A percentile compares a stretch with the other conserved stretches of the same genome.
These are phyloP conservation scores for Diaporthe longicolla DNA, from an alignment of 2,329 filamentous ascomycete genomes.

Conservation along the genomic window DNA sequence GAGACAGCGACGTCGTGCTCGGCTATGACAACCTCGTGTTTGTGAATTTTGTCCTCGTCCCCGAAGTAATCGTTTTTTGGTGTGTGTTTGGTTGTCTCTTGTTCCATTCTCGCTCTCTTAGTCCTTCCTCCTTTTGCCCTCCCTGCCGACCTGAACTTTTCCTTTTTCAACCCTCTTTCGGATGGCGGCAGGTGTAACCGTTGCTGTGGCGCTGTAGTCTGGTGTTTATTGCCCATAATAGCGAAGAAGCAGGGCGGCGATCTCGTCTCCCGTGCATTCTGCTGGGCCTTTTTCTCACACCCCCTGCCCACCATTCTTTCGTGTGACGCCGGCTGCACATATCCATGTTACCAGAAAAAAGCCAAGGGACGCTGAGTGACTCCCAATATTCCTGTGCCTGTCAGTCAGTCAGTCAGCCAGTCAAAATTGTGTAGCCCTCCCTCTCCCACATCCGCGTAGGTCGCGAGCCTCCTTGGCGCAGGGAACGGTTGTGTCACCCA, in stretches of 20 bases:
- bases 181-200: conserved; percentile 31
- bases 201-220: conserved; percentile 32
- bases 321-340: conserved; percentile 36
- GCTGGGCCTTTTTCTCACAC: not conserved
- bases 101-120: not conserved
- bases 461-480: conserved; percentile 25
- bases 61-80: not conserved
- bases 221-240: conserved; percentile 9
- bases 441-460: conserved; percentile 1
- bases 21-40: not conserved
- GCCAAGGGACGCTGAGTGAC: not conserved
- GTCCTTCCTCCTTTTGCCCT: not conserved
- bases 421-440: not conserved
- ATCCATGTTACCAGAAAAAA: conserved; percentile 18
- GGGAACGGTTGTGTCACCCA: not conserved
- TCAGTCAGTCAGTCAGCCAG: not conserved
- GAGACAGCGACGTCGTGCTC: conserved; percentile 24
- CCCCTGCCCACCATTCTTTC: not conserved
- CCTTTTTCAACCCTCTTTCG: conserved; percentile 19
- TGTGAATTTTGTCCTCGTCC: not conserved
- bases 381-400: conserved; percentile 10
- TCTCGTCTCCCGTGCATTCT: conserved; percentile 12
- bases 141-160: not conserved
- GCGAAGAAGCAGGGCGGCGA: conserved; percentile 27
- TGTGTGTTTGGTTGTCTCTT: not conserved